Conservation (phyloP, 140 eudicot genomes). For the Anethum foeniculum region DNA sequence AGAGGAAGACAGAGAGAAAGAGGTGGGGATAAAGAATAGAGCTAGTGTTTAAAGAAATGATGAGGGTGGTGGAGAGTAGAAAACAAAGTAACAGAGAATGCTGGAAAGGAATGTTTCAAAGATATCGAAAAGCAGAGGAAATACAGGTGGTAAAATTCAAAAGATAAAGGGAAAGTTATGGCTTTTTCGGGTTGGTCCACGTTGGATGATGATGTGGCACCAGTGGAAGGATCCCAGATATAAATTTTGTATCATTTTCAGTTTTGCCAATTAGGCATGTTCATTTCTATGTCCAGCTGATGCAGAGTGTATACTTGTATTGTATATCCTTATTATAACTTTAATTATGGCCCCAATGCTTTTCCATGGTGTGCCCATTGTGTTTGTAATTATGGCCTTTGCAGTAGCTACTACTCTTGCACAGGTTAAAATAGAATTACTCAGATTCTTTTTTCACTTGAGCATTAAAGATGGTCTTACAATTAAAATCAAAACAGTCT, state of each 20-base stretch:
- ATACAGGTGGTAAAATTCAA: slow-evolving; percentile 52
- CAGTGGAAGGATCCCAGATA: slow-evolving; percentile 10
- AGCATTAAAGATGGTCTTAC: background rate
- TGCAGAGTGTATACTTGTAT: background rate
- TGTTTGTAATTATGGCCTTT: slow-evolving; percentile 45
- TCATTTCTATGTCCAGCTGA: background rate
- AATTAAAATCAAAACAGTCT: background rate
- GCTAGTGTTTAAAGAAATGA: slow-evolving; percentile 29
- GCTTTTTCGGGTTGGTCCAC: slow-evolving; percentile 35
- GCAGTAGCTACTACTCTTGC: slow-evolving; percentile 27
- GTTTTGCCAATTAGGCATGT: background rate
- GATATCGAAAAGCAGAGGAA: slow-evolving; percentile 45
- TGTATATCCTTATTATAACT: slow-evolving; percentile 18
- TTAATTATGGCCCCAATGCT: slow-evolving; percentile 36
- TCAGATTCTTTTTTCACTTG: slow-evolving; percentile 17
- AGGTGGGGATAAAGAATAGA: slow-evolving; percentile 21
- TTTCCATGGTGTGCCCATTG: slow-evolving; percentile 23
- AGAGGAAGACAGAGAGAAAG: slow-evolving; percentile 21
- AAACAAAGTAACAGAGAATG: slow-evolving; percentile 37
- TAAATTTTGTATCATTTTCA: slow-evolving; percentile 9
- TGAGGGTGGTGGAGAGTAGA: slow-evolving; percentile 39
- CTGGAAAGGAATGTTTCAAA: slow-evolving; percentile 56
- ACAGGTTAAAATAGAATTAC: slow-evolving; percentile 1
- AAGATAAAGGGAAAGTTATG: slow-evolving; percentile 57
- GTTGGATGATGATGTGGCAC: slow-evolving; percentile 40